A percentile compares a stretch with the other conserved stretches of the same genome.
These are phyloP conservation scores for Cyphellophora attinorum DNA, from an alignment of 2,329 filamentous ascomycete genomes.

Conservation along the genomic window DNA sequence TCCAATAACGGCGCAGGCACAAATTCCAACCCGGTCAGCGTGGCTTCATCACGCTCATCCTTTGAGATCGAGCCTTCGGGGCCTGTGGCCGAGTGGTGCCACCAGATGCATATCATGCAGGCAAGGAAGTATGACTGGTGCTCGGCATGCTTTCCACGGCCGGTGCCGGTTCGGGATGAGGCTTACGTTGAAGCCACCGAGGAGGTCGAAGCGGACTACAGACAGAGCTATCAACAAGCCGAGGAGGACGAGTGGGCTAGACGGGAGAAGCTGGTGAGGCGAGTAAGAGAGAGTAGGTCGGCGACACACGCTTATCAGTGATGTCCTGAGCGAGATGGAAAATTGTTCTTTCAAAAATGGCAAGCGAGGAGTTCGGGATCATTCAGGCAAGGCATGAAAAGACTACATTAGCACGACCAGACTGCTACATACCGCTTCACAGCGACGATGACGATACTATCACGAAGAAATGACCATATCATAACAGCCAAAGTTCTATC, in stretches of 20 bases:
- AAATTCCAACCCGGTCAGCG: conserved; percentile 10
- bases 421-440: no score
- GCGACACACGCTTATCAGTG: neutral
- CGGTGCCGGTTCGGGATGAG: neutral
- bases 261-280: neutral
- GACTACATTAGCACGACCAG: no score
- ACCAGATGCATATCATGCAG: conserved; percentile 18
- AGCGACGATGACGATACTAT: no score
- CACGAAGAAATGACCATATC: no score
- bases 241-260: neutral
- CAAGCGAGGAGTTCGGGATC: no score
- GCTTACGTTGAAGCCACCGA: neutral
- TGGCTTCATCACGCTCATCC: conserved; percentile 6
- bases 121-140: conserved; percentile 17
- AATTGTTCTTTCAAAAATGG: no score
- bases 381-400: no score
- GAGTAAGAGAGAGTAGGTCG: neutral
- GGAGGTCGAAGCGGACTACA: no score
- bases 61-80: conserved; percentile 11
- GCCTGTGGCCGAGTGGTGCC: conserved; percentile 17
- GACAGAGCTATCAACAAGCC: no score
- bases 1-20: neutral
- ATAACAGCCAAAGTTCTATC: no score
- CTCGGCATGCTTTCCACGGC: conserved; percentile 11
- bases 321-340: no score